phyloP scores from a whole-genome alignment of 2,329 filamentous ascomycete genomes.

The Drechslera avenae region DNA sequence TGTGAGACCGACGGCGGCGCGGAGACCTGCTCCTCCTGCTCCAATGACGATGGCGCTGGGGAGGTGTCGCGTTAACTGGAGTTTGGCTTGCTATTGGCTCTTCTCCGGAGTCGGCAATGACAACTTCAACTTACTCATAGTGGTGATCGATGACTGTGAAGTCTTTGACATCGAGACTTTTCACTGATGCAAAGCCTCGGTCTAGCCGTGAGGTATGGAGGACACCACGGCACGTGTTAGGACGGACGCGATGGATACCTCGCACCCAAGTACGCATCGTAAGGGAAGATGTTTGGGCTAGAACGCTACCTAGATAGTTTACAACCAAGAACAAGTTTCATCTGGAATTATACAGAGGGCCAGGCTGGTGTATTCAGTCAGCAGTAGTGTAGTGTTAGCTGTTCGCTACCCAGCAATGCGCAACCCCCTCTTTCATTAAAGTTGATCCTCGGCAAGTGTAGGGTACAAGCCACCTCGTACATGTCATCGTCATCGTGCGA shows the following conservation, averaged over 20 bases:
- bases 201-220: constrained; percentile 6
- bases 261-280: constrained; percentile 36
- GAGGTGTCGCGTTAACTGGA: constrained; percentile 3
- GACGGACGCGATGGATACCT: constrained; percentile 24
- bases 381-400: constrained; percentile 27
- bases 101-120: background rate
- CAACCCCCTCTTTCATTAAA: constrained; percentile 23
- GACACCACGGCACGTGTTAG: constrained; percentile 13
- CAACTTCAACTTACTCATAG: constrained; percentile 34
- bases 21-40: constrained; percentile 67
- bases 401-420: constrained; percentile 10
- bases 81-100: too few relatives aligned
- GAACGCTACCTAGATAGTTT: too few relatives aligned
- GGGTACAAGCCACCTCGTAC: background rate
- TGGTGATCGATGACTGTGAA: constrained; percentile 43
- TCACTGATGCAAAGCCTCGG: constrained; percentile 25
- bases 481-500: too few relatives aligned
- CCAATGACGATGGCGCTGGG: constrained; percentile 53
- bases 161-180: constrained; percentile 21
- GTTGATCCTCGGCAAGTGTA: constrained; percentile 32
- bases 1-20: constrained; percentile 67
- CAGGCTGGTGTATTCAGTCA: too few relatives aligned
- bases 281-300: background rate
- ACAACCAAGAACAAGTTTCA: too few relatives aligned
- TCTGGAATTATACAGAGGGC: too few relatives aligned